Base-by-base conservation (phyloP, 176 grass and related monocot species). In the Oryza nivara region DNA sequence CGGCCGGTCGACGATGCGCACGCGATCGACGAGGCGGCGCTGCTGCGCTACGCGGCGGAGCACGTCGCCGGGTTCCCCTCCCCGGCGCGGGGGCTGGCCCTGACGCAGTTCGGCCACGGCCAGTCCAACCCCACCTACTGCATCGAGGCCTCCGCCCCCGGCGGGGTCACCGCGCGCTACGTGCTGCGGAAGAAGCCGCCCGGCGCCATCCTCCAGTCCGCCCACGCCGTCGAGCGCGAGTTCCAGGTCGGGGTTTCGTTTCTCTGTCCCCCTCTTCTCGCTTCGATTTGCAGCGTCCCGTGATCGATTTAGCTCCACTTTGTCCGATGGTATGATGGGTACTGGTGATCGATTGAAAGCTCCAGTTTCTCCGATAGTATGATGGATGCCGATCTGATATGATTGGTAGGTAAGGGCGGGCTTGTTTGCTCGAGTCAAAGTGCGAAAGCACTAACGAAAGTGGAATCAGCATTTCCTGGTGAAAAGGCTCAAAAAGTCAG, bases 111-210 rank as follows among this genome's bases (percentile, higher is more conserved):
- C 60, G 93, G 96, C 47, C 91, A 98, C 54, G 93, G 91, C 83
- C 93, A 96, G 86, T 98, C 96, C 48, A 98, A 98, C 73, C 93
- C 93, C 60, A 98, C 96, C 73, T 96, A 90, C 84, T 96, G 86
- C 67, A n/a, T 98, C 80, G 51, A 91, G 66, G 88, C 74, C 67
- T 83, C 76, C 78, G 38, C 89, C 3, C 54, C 80, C 22, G 79
- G 88, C 32, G 47, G 43, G 13, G 54, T 3, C 14, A 8, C 87
- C 73, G 79, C 52, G 75, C 91, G 89, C 44, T 99, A 99, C 77
- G 91, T 99, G 38, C 84, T 99, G 19, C 85, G 93, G 86, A 99
- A 99, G 91, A 96, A 96, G 70, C 96, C 93, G 26, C 81, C 93
- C 15, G 93, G 89, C 5, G 54, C 82, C 76, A 89, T 96, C 88